Conservation (phyloP, 2,329 filamentous ascomycete genomes). For the Aspergillus brunneoviolaceus region DNA sequence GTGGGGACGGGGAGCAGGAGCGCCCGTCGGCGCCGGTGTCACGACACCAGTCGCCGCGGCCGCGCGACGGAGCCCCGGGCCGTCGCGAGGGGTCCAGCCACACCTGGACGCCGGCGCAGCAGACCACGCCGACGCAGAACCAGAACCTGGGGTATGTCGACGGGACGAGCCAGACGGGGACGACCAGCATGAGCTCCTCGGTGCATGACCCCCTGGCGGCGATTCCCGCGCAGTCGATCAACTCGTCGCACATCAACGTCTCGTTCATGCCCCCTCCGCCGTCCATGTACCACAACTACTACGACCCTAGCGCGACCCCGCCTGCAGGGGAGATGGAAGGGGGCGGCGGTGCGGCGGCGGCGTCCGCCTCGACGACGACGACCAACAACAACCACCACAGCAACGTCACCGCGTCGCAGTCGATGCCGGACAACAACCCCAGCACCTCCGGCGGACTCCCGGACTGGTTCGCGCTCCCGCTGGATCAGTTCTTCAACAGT, state of each 20-base stretch:
- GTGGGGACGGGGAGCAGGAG: conserved; percentile 40
- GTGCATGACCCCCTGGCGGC: conserved; percentile 43
- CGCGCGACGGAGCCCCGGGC: conserved; percentile 27
- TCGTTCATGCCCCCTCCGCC: conserved; percentile 50
- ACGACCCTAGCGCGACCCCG: conserved; percentile 38
- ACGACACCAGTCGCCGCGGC: conserved; percentile 38
- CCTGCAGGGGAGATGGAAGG: conserved; percentile 32
- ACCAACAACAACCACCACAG: too few species aligned
- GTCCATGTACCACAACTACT: conserved; percentile 48
- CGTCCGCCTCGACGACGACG: not conserved
- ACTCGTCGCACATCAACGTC: conserved; percentile 46
- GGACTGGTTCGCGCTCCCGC: conserved; percentile 62
- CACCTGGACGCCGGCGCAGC: conserved; percentile 28
- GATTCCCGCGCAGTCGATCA: conserved; percentile 47
- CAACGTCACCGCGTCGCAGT: conserved; percentile 20
- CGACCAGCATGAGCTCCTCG: conserved; percentile 28
- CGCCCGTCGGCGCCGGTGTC: conserved; percentile 36
- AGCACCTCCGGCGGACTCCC: conserved; percentile 37
- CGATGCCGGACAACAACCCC: conserved; percentile 25
- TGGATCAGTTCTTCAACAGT: conserved; percentile 59
- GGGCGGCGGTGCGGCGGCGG: conserved; percentile 8
- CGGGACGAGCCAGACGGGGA: conserved; percentile 22
- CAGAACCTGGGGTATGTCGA: conserved; percentile 29
- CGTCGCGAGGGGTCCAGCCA: conserved; percentile 28
- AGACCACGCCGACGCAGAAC: not conserved